Base-by-base conservation (phyloP, 495 filamentous ascomycete genomes). In the Tuber magnatum region DNA sequence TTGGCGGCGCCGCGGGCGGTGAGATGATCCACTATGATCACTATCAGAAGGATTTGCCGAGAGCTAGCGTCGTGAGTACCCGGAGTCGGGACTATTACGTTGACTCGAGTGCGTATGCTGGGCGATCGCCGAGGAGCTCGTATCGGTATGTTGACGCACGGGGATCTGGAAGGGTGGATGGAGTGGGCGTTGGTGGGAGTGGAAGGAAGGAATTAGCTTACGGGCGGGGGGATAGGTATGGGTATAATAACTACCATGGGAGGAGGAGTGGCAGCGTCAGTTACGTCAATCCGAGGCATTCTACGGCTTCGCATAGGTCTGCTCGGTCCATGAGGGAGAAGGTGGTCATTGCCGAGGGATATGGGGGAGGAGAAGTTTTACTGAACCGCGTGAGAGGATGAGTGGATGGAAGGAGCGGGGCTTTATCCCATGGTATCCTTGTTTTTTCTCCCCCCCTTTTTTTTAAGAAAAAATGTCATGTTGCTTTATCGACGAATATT, bases 241-340 rank as follows among this genome's bases (percentile, higher is more conserved):
- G 79, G 14, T 81, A 81, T 51, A 81, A 81, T 46, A 81, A 81
- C 69, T 81, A 73, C 61, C 80, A 81, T 71, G 80, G 80, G 51
- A 72, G 74, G 61, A 76, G 74, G 40, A 76, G 76, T 1, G 80
- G 80, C 28, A 81, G 80, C 32, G 76, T 81, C 42, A 73, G 38
- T 18, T 81, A 78, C 78, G 79, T 78, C 18, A 81, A 81, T 70
- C 80, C 80, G 18, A 78, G 80, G 74, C 80, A 78, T 84, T 84
- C 71, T 76, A 77, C 75, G 78, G 73, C 74, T 85, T 86, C 28
- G 80, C 84, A 42, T 78, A 75, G 46, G 82, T 83, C 74, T 81
- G 80, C n/a, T 83, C 81, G 24, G 88, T 74, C 74, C 28, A 74
- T 71, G 18, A 76, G 80, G 43, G 80, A 81, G 79, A 81, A 81